Evolutionary conservation across 768 basidiomycete species (phyloP).

Genomic region (Nidularia sp.): DNA sequence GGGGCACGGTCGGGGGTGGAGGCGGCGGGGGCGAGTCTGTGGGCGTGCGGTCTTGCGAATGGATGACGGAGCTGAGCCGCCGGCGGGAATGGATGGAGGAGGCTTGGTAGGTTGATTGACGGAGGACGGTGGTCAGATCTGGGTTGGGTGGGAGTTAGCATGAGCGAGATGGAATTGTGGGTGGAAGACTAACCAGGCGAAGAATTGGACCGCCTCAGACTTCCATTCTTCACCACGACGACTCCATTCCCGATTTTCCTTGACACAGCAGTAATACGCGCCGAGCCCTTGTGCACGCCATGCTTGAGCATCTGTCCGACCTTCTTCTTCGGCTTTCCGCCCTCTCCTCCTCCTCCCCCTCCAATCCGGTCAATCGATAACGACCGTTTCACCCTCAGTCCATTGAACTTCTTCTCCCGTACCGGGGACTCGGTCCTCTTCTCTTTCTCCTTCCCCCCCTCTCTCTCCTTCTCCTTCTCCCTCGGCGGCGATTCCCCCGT

Average conservation of each 20-base stretch:
- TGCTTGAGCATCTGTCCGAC: slow-evolving; percentile 72
- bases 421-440: slow-evolving; percentile 5
- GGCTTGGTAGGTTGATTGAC: slow-evolving; percentile 62
- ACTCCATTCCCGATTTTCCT: slow-evolving; percentile 67
- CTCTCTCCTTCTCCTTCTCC: slow-evolving; percentile 1
- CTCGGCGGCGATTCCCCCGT: too few species aligned
- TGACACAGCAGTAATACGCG: slow-evolving; percentile 71
- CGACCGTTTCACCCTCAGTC: slow-evolving; percentile 24
- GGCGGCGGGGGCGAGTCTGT: slow-evolving; percentile 34
- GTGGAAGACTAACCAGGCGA: slow-evolving; percentile 53
- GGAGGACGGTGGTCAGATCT: slow-evolving; percentile 33
- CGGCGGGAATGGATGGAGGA: slow-evolving; percentile 82
- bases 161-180: neutral
- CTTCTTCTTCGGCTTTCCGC: slow-evolving; percentile 58
- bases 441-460: slow-evolving; percentile 8
- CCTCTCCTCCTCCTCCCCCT: slow-evolving; percentile 20
- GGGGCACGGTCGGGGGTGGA: slow-evolving; percentile 43
- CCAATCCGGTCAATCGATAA: slow-evolving; percentile 29
- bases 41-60: slow-evolving; percentile 27
- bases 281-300: slow-evolving; percentile 70
- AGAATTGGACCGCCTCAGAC: slow-evolving; percentile 57
- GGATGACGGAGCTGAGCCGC: slow-evolving; percentile 47
- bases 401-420: slow-evolving; percentile 10
- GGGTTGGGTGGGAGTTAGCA: too few species aligned
- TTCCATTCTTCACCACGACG: slow-evolving; percentile 47